Evolutionary conservation across 345 rosid genomes (phyloP).

Genomic region (Eucalyptus curtisii): DNA sequence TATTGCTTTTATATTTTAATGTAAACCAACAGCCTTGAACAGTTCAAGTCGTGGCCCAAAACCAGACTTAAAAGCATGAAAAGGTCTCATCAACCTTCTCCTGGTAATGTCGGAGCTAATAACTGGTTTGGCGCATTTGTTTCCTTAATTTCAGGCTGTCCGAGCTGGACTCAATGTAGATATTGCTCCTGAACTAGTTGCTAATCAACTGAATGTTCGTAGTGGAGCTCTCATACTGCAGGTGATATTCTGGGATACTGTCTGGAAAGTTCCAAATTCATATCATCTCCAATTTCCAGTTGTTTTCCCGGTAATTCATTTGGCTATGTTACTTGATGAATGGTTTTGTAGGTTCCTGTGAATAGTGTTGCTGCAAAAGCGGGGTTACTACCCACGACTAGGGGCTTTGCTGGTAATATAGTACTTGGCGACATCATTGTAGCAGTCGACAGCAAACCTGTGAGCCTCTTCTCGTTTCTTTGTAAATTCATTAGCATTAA

Average conservation of each 20-base stretch:
- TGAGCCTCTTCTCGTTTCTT: background rate
- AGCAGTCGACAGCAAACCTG: constrained; percentile 61
- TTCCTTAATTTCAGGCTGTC: constrained; percentile 35
- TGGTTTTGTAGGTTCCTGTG: constrained; percentile 46
- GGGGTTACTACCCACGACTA: constrained; percentile 61
- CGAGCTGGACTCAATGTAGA: constrained; percentile 82
- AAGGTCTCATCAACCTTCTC: background rate
- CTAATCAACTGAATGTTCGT: constrained; percentile 88
- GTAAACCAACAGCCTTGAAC: background rate
- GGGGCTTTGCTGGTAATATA: constrained; percentile 89
- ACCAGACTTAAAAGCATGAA: background rate
- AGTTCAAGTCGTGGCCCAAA: background rate
- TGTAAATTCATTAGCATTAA: background rate
- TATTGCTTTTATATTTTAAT: background rate
- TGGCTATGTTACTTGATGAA: background rate
- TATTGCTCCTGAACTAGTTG: constrained; percentile 74
- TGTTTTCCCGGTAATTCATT: background rate
- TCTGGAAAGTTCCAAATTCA: background rate
- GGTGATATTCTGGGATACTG: constrained; percentile 20
- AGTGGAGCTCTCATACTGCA: constrained; percentile 83
- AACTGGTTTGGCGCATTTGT: background rate
- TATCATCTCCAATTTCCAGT: background rate
- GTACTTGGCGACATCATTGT: constrained; percentile 77
- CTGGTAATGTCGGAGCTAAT: background rate
- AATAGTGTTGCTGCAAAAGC: constrained; percentile 67